Percentiles rank a stretch among this genome's conserved stretches.
phyloP scores from a whole-genome alignment of 176 grass and related monocot genomes.

The Oropetium thomaeum region DNA sequence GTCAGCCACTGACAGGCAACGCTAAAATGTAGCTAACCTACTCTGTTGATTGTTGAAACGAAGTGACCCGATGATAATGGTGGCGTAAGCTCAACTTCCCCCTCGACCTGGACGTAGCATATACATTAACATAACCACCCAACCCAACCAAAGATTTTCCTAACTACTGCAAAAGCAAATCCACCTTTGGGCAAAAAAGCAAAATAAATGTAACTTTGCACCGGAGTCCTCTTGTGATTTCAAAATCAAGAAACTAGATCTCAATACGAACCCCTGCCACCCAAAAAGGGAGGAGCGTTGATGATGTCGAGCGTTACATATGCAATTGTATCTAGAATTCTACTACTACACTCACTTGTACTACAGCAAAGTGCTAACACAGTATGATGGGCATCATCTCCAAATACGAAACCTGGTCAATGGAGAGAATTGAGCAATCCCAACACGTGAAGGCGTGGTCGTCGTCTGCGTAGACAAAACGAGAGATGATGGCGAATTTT shows the following conservation, averaged over 20 bases:
- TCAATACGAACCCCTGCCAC: background rate
- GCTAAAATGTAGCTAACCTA: slow-evolving; percentile 1
- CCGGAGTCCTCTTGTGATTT: background rate
- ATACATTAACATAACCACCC: background rate
- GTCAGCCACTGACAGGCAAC: background rate
- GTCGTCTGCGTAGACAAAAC: too few relatives aligned
- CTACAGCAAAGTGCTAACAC: background rate
- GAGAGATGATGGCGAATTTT: slow-evolving; percentile 6
- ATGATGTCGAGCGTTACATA: background rate
- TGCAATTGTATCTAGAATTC: background rate
- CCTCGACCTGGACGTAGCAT: too few relatives aligned
- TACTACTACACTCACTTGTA: background rate
- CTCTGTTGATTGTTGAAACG: background rate
- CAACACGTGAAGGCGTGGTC: background rate
- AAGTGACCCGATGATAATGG: background rate
- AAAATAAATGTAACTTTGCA: background rate
- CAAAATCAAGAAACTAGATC: background rate
- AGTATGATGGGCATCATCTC: background rate
- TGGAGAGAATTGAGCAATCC: background rate
- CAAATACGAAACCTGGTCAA: background rate
- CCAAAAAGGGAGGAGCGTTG: background rate
- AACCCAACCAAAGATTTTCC: background rate
- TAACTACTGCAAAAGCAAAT: too few relatives aligned
- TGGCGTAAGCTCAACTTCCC: slow-evolving; percentile 25
- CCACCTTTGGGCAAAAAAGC: background rate